Evolutionary conservation across 192 early-diverging fungal species (phyloP).

Genomic region (Anaeromyces robustus): DNA sequence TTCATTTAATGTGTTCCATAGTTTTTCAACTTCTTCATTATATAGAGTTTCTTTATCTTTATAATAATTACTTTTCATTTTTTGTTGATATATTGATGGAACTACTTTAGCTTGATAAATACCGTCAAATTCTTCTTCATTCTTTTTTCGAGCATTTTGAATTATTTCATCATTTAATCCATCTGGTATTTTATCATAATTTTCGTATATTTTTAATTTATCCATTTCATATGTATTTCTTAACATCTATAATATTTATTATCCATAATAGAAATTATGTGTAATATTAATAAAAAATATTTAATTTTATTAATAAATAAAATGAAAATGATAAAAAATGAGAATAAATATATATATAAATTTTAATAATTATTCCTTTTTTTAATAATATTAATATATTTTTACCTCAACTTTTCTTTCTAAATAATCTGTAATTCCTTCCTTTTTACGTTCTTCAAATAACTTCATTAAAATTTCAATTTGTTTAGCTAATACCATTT

Average conservation of each 20-base stretch:
- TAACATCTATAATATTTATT: not conserved
- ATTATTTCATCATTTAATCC: not conserved
- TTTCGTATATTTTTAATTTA: not conserved
- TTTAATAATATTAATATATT: not conserved
- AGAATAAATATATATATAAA: not conserved
- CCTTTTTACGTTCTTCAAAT: conserved; percentile 11
- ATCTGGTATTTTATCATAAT: not conserved
- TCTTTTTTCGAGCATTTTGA: not conserved
- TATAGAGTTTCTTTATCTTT: conserved; percentile 3
- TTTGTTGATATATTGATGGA: not conserved
- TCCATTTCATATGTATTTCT: conserved; percentile 1
- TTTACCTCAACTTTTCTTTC: conserved; percentile 13
- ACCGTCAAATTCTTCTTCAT: conserved; percentile 8
- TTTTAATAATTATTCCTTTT: not conserved
- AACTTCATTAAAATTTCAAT: conserved; percentile 15
- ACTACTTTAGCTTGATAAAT: conserved; percentile 16
- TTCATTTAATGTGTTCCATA: conserved; percentile 7
- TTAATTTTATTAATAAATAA: no score
- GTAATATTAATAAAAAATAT: no score
- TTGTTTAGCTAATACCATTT: conserved; percentile 16
- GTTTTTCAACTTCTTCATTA: not conserved
- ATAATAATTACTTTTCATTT: not conserved
- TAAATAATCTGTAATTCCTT: conserved; percentile 14
- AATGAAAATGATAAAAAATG: no score
- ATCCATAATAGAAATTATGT: no score